phyloP scores from a whole-genome alignment of 805 yeast species.

The Vanderwaltozyma polyspora region DNA sequence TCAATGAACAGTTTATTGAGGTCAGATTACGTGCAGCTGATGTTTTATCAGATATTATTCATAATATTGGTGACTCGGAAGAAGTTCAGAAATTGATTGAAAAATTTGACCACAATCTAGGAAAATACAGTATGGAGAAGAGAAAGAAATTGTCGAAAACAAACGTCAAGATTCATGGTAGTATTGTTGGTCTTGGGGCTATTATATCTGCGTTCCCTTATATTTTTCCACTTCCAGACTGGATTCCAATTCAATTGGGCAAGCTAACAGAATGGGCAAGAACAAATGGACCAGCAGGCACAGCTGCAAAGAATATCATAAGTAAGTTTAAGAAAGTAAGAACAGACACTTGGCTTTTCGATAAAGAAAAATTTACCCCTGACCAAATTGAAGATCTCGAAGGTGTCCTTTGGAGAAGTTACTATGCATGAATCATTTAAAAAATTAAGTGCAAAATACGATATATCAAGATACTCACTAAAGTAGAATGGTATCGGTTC shows the following conservation, averaged over 20 bases:
- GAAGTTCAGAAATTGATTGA: slow-evolving; percentile 30
- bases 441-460: background rate
- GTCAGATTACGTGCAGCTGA: slow-evolving; percentile 64
- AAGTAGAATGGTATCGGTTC: background rate
- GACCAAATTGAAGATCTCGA: slow-evolving; percentile 84
- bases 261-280: slow-evolving; percentile 62
- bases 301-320: slow-evolving; percentile 69
- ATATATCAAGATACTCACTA: background rate
- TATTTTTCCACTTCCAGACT: slow-evolving; percentile 76
- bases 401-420: slow-evolving; percentile 88
- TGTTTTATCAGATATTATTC: slow-evolving; percentile 72
- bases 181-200: slow-evolving; percentile 81
- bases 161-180: slow-evolving; percentile 57
- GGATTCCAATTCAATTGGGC: slow-evolving; percentile 72
- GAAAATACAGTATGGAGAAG: slow-evolving; percentile 19
- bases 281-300: slow-evolving; percentile 68
- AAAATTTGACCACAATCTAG: slow-evolving; percentile 28
- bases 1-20: slow-evolving; percentile 56
- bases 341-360: slow-evolving; percentile 95
- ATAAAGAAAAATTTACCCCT: slow-evolving; percentile 57
- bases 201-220: slow-evolving; percentile 84
- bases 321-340: slow-evolving; percentile 83
- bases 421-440: slow-evolving; percentile 47
- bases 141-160: slow-evolving; percentile 30
- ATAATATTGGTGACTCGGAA: slow-evolving; percentile 40